A percentile compares a stretch with the other conserved stretches of the same genome.
Evolutionary conservation across 257 asterid genomes (phyloP).

Genomic region (Hygrophila difformis): DNA sequence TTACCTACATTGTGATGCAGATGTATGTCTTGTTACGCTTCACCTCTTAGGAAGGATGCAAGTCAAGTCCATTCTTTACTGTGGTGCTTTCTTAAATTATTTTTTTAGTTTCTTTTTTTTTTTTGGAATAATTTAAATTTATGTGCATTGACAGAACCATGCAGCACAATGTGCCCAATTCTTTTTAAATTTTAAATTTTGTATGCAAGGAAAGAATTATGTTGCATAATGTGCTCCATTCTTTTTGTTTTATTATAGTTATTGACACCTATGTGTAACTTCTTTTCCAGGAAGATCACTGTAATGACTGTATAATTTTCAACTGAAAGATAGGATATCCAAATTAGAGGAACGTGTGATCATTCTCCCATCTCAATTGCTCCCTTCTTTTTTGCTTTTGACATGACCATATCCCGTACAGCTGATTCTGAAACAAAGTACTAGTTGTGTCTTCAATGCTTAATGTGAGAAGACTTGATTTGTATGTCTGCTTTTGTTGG

Average conservation of each 20-base stretch:
- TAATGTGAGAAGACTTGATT: too few species aligned
- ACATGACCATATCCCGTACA: background rate
- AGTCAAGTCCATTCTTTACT: too few species aligned
- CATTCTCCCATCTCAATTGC: too few species aligned
- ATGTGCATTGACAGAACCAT: too few species aligned
- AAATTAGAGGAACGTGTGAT: too few species aligned
- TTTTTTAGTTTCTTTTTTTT: background rate
- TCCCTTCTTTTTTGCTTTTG: background rate
- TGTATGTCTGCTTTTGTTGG: background rate
- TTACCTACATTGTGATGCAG: background rate
- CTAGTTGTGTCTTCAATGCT: too few species aligned
- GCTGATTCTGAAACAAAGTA: constrained; percentile 1
- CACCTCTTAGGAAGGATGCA: background rate
- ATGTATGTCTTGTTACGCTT: background rate
- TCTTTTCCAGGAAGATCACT: background rate
- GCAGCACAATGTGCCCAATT: too few species aligned
- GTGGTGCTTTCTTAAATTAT: too few species aligned
- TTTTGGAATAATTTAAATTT: too few species aligned
- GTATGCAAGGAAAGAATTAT: background rate
- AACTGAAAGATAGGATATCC: background rate
- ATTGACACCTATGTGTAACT: too few species aligned
- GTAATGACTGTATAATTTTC: background rate
- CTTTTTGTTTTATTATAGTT: background rate
- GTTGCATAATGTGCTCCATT: background rate
- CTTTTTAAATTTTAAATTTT: too few species aligned